Evolutionary conservation across 1,284 basidiomycete species (phyloP), one percentile per base, ranked within the genome.

Genomic region (Jaminaea rosea): DNA sequence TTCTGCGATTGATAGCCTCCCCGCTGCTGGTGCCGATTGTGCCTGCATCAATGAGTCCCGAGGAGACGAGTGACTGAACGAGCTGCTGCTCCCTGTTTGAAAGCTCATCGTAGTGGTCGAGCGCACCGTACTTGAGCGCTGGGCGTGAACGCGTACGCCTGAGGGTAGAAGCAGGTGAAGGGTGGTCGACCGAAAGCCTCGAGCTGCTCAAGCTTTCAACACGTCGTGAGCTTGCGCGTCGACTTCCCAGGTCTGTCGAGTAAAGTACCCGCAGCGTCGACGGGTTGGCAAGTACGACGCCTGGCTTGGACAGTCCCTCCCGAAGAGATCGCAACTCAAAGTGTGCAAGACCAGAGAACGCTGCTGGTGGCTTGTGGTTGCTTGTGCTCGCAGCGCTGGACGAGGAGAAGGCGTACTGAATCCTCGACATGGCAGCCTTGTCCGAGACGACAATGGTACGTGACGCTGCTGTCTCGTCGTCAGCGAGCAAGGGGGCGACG

Each of bases 281-380:
- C 17, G 64, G 59, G 23, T 54, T 59, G 48, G 62, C 61, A 11
- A 68, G 46, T 6, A 60, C 48, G 47, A 66, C 19, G 0, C 47
- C 47, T 19, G 61, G 58, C 10, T 46, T 48, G 4, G 53, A 53
- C 10, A 31, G 6, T 4, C 55, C 55, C n/a, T 56, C 52, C 2
- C 63, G 60, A 11, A 69, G 48, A 26, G 61, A 48, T 6, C 59
- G 44, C 27, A 69, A 55, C 21, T 67, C 62, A 44, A 67, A 67
- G 15, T 54, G 46, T 13, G 63, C 53, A 19, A 51, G 49, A 46
- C 58, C 63, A 21, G 65, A 60, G 49, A 64, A 64, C 2, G 65
- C 11, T n/a, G n/a, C 44, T n/a, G 34, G 24, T 7, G 39, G n/a
- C 46, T 27, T 6, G 9, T 28, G 1, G 10, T 26, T 6, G 10